Conservation (phyloP, 2,329 filamentous ascomycete genomes). For the Pleurostoma richardsiae region DNA sequence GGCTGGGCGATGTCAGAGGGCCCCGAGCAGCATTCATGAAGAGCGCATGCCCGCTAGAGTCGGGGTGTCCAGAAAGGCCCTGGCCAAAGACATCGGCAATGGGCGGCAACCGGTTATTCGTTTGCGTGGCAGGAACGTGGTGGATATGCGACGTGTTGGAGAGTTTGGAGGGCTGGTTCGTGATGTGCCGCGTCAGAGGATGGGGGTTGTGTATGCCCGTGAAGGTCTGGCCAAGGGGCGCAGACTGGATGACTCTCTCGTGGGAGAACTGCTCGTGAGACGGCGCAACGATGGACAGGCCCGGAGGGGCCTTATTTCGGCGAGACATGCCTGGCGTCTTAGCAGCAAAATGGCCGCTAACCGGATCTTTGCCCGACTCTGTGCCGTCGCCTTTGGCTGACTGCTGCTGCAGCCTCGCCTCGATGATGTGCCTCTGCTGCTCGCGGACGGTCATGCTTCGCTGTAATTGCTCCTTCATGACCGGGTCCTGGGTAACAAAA, state of each 20-base stretch:
- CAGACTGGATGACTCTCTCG: constrained; percentile 94
- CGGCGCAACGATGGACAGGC: constrained; percentile 90
- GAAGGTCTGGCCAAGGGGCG: constrained; percentile 90
- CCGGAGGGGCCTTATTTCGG: constrained; percentile 77
- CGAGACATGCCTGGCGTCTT: constrained; percentile 72
- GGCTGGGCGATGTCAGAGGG: constrained; percentile 73
- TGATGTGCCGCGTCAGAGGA: constrained; percentile 70
- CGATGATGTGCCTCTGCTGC: constrained; percentile 91
- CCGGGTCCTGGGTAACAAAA: constrained; percentile 93
- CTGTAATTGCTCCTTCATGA: constrained; percentile 92
- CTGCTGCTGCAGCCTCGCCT: constrained; percentile 82
- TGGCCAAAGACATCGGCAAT: constrained; percentile 94
- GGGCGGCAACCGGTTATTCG: constrained; percentile 84
- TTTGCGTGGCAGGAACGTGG: constrained; percentile 82
- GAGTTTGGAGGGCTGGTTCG: constrained; percentile 77
- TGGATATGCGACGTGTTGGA: constrained; percentile 86
- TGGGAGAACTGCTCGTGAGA: constrained; percentile 88
- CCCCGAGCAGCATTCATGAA: constrained; percentile 60
- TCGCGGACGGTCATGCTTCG: constrained; percentile 90
- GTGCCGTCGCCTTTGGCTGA: constrained; percentile 71
- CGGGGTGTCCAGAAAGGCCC: constrained; percentile 58
- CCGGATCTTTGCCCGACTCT: constrained; percentile 45
- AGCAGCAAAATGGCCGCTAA: constrained; percentile 43
- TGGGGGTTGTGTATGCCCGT: constrained; percentile 81
- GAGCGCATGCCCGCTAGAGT: constrained; percentile 45